Evolutionary conservation across 768 basidiomycete species (phyloP).

Genomic region (Candolleomyces aberdarensis): DNA sequence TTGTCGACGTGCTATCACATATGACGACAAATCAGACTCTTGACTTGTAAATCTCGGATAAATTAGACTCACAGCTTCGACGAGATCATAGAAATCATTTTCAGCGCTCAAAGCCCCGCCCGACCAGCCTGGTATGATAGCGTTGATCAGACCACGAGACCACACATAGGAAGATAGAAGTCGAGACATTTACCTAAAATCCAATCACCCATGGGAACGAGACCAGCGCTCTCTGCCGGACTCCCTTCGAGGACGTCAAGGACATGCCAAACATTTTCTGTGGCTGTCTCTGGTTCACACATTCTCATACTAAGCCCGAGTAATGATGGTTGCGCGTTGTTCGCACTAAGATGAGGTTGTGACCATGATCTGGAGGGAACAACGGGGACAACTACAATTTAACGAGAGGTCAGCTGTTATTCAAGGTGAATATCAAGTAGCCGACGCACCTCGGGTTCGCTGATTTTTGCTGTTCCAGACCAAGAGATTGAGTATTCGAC

Average conservation of each 20-base stretch:
- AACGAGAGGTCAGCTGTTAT: not conserved
- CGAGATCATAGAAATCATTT: slow-evolving; percentile 94
- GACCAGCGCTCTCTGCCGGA: slow-evolving; percentile 93
- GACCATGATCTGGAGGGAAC: slow-evolving; percentile 86
- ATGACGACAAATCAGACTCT: not conserved
- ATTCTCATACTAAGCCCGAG: slow-evolving; percentile 92
- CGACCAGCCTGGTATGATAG: slow-evolving; percentile 86
- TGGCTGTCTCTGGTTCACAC: slow-evolving; percentile 84
- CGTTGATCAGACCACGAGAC: slow-evolving; percentile 31
- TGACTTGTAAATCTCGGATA: slow-evolving; percentile 4
- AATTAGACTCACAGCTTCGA: slow-evolving; percentile 69
- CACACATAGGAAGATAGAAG: not conserved
- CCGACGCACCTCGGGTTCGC: slow-evolving; percentile 56
- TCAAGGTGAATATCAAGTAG: not conserved
- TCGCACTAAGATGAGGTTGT: slow-evolving; percentile 35
- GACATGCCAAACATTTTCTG: slow-evolving; percentile 98
- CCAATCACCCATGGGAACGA: slow-evolving; percentile 83
- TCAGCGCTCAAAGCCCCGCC: slow-evolving; percentile 90
- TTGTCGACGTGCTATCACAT: slow-evolving; percentile 81
- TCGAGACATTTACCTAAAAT: slow-evolving; percentile 32
- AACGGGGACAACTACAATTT: slow-evolving; percentile 71
- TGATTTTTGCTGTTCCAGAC: slow-evolving; percentile 85
- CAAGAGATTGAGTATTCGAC: slow-evolving; percentile 60
- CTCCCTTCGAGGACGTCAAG: slow-evolving; percentile 94
- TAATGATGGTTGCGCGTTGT: slow-evolving; percentile 73